These are phyloP conservation scores for Neofusicoccum kwambonambiense DNA, from an alignment of 2,329 filamentous ascomycete species.

Conservation along the genomic window DNA sequence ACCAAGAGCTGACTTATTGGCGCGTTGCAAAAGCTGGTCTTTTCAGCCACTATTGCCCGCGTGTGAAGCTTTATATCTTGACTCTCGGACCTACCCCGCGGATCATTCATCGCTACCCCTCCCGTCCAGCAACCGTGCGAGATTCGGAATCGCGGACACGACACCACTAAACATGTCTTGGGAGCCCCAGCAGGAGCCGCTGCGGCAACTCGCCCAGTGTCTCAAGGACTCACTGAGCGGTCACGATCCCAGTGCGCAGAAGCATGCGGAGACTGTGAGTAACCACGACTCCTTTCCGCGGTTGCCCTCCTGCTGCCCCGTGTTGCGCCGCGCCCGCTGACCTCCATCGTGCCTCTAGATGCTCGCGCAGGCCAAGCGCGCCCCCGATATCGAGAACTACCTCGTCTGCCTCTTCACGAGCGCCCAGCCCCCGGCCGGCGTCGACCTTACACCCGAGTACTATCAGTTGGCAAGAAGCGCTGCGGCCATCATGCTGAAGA, in stretches of 20 bases:
- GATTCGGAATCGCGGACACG: slow-evolving; percentile 13
- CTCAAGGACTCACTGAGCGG: slow-evolving; percentile 90
- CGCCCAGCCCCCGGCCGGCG: slow-evolving; percentile 58
- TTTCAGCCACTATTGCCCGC: slow-evolving; percentile 1
- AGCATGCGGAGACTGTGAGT: slow-evolving; percentile 84
- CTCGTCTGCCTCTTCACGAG: slow-evolving; percentile 86
- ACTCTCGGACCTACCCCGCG: slow-evolving; percentile 15
- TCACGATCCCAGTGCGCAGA: slow-evolving; percentile 75
- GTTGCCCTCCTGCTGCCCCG: slow-evolving; percentile 10
- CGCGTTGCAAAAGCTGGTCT: neutral
- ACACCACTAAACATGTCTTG: slow-evolving; percentile 66
- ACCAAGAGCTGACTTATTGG: neutral
- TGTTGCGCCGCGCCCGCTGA: slow-evolving; percentile 2
- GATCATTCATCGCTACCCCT: slow-evolving; percentile 15
- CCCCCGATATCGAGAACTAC: slow-evolving; percentile 96
- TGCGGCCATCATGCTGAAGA: slow-evolving; percentile 93
- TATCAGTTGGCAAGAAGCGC: slow-evolving; percentile 79
- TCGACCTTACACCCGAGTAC: slow-evolving; percentile 59
- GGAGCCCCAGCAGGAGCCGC: slow-evolving; percentile 84
- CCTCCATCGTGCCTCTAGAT: slow-evolving; percentile 60
- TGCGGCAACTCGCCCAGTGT: slow-evolving; percentile 85
- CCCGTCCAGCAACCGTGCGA: slow-evolving; percentile 12
- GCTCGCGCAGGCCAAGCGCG: slow-evolving; percentile 83
- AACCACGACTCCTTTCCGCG: slow-evolving; percentile 13
- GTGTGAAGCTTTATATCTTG: slow-evolving; percentile 17